Evolutionary conservation across 2,329 filamentous ascomycete genomes (phyloP), one percentile per base, ranked within the genome.

Genomic region (Ophiostoma piceae): DNA sequence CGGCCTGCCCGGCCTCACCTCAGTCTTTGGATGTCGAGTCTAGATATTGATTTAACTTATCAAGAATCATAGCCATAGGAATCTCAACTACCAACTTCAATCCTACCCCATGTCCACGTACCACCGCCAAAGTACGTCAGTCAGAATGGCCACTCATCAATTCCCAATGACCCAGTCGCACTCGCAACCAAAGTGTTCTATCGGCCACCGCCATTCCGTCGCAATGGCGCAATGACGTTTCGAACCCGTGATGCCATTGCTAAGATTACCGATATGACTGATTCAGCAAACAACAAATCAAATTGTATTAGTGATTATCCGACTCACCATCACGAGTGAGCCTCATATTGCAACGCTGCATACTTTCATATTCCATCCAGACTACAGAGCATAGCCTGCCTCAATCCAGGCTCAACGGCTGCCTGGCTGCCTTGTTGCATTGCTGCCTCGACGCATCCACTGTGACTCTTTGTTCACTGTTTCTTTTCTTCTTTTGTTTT

Each of bases 1-100:
- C 51, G 51, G 51, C 51, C 22, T 26, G 51, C 51, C 51, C 51
- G 51, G 43, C 43, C 43, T 47, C 43, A 47, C 43, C 43, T 47
- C 43, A 47, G 8, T 47, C 43, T 47, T n/a, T 47, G 43, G 43
- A 47, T 9, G 19, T 26, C 51, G 51, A 57, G 9, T 57, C 6
- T 26, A 5, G 12, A 14, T 41, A 14, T 35, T 35, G 35, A 35
- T 3, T 3, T 35, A 35, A 35, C 35, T 8, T 35, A 14, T 2
- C 39, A 12, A 14, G 39, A 41, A 12, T 14, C 11, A 14, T 41
- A 41, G 39, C 6, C 22, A 57, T 57, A 8, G 35, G n/a, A 22
- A 22, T 7, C 22, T 29, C 51, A 57, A 26, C 51, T 11, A 2
- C 19, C 16, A 47, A n/a, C 43, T 16, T n/a, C 43, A 47, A 47